phyloP scores from a whole-genome alignment of 2,329 filamentous ascomycete species.

The Penicillium decumbens region DNA sequence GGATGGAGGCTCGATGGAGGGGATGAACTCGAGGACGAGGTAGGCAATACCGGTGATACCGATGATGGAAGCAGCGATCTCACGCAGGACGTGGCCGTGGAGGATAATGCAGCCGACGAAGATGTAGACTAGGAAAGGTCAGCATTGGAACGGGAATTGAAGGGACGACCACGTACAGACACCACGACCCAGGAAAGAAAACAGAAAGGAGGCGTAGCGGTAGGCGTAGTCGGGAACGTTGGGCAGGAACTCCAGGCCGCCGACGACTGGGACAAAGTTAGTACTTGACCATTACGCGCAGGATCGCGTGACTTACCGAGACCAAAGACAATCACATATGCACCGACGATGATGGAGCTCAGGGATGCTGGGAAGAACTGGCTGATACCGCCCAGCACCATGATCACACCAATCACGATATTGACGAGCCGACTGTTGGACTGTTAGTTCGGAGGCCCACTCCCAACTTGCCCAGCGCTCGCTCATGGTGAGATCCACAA shows the following conservation, averaged over 20 bases:
- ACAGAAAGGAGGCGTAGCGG: conserved; percentile 94
- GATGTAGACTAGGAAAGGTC: conserved; percentile 71
- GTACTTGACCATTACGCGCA: conserved; percentile 20
- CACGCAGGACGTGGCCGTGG: conserved; percentile 60
- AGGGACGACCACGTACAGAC: conserved; percentile 65
- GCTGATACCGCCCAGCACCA: conserved; percentile 72
- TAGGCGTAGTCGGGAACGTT: conserved; percentile 87
- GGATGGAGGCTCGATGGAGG: conserved; percentile 71
- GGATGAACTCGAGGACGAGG: conserved; percentile 67
- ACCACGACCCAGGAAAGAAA: conserved; percentile 93
- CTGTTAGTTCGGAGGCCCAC: background rate
- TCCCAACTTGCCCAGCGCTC: background rate
- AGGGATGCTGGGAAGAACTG: conserved; percentile 44
- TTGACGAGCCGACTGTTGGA: conserved; percentile 80
- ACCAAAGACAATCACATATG: conserved; percentile 89
- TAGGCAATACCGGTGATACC: conserved; percentile 76
- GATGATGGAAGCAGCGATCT: conserved; percentile 72
- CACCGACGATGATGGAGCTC: conserved; percentile 70
- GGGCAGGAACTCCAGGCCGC: conserved; percentile 71
- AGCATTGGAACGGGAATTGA: background rate
- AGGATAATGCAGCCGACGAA: conserved; percentile 87
- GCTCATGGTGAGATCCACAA: background rate
- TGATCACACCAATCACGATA: conserved; percentile 77
- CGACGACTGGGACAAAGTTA: conserved; percentile 52
- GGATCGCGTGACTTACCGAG: conserved; percentile 56